Evolutionary conservation across 2,329 filamentous ascomycete species (phyloP).

Genomic region (Ceratocystis diversiconidia): DNA sequence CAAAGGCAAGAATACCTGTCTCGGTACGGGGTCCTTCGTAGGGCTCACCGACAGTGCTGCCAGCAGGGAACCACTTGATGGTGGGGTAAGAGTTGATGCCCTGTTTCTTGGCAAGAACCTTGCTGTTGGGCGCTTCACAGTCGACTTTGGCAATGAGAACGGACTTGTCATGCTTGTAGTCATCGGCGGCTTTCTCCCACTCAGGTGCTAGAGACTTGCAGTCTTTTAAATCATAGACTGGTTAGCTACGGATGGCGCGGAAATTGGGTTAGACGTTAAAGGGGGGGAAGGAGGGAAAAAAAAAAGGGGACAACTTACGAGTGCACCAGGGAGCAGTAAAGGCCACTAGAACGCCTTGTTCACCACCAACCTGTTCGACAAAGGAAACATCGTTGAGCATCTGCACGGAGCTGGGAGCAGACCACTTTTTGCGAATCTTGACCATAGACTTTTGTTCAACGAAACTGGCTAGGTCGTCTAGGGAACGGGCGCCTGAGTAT

Average conservation of each 20-base stretch:
- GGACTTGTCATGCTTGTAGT: constrained; percentile 62
- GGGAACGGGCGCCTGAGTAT: constrained; percentile 73
- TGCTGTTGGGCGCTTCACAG: constrained; percentile 75
- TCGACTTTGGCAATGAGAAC: constrained; percentile 93
- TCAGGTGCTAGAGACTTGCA: constrained; percentile 87
- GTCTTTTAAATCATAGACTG: constrained; percentile 43
- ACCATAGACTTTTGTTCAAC: constrained; percentile 76
- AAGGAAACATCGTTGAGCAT: constrained; percentile 72
- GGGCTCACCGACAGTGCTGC: constrained; percentile 52
- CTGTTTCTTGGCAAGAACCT: constrained; percentile 59
- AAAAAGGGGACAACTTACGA: constrained; percentile 49
- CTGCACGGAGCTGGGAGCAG: constrained; percentile 58
- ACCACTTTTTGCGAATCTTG: constrained; percentile 62
- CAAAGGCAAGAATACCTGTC: constrained; percentile 58
- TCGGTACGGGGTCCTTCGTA: constrained; percentile 70
- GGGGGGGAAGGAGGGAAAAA: neutral
- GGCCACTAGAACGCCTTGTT: constrained; percentile 84
- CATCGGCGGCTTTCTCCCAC: constrained; percentile 75
- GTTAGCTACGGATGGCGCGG: neutral
- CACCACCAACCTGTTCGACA: constrained; percentile 59
- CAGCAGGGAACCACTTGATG: constrained; percentile 93
- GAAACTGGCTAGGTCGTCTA: constrained; percentile 72
- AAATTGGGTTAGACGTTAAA: neutral
- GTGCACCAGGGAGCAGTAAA: constrained; percentile 99
- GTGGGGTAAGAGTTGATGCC: constrained; percentile 82